phyloP scores from a whole-genome alignment of 305 asterid species.

The Ilex paraguariensis region DNA sequence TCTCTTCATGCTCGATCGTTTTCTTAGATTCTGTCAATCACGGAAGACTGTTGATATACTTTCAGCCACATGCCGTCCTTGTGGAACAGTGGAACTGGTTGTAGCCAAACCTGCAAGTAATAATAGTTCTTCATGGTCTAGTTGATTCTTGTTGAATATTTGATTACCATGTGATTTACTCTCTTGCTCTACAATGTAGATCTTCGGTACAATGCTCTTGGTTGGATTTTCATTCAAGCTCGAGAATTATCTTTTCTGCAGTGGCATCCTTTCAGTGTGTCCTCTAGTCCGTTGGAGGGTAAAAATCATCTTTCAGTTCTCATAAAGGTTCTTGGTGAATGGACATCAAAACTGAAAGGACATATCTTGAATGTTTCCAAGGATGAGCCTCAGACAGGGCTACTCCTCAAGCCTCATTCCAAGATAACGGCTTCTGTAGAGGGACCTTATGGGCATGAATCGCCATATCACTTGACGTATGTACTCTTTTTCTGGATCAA shows the following conservation, averaged over 20 bases:
- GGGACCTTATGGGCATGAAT: conserved; percentile 93
- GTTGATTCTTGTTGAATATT: background rate
- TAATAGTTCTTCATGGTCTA: background rate
- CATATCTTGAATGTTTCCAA: conserved; percentile 31
- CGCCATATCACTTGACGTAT: conserved; percentile 72
- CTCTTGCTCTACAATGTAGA: conserved; percentile 30
- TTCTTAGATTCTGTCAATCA: conserved; percentile 83
- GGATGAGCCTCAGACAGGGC: conserved; percentile 22
- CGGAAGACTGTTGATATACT: conserved; percentile 54
- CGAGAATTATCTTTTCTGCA: conserved; percentile 75
- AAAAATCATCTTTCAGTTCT: conserved; percentile 59
- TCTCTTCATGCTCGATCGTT: conserved; percentile 88
- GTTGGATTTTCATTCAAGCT: conserved; percentile 80
- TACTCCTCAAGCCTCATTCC: conserved; percentile 16
- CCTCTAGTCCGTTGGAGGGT: conserved; percentile 80
- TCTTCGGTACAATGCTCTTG: conserved; percentile 73
- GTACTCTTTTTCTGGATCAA: conserved; percentile 9
- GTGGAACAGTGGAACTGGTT: conserved; percentile 78
- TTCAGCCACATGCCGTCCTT: conserved; percentile 62
- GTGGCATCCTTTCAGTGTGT: conserved; percentile 94
- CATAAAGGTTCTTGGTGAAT: conserved; percentile 74
- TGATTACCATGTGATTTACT: conserved; percentile 3
- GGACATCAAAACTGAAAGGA: conserved; percentile 61
- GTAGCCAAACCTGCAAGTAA: conserved; percentile 79
- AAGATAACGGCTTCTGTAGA: conserved; percentile 61